A percentile compares a stretch with the other conserved stretches of the same genome.
Evolutionary conservation across 2,329 filamentous ascomycete species (phyloP).

Genomic region (Keithomyces neogunnii): DNA sequence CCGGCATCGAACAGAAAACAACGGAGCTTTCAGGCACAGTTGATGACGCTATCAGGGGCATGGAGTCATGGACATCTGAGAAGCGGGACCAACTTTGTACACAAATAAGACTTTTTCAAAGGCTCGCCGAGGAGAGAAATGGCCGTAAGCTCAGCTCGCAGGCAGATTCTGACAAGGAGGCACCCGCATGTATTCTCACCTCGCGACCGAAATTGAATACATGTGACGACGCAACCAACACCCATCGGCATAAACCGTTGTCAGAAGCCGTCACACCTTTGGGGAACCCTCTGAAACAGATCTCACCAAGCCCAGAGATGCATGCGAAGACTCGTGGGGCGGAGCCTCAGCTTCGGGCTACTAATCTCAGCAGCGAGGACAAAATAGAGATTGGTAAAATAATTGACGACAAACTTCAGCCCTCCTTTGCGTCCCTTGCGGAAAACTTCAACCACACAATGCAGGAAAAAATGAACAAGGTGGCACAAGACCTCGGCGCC

Average conservation of each 20-base stretch:
- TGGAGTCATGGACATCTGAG: no score
- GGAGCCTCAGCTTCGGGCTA: neutral
- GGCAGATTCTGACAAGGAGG: no score
- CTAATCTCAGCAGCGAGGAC: neutral
- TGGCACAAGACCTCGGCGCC: slow-evolving; percentile 6
- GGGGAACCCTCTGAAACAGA: neutral
- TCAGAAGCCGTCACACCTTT: neutral
- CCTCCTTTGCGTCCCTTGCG: neutral
- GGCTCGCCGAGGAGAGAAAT: neutral
- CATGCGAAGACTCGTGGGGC: neutral
- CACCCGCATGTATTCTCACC: neutral
- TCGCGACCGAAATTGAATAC: neutral
- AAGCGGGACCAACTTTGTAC: neutral
- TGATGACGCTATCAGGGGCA: neutral
- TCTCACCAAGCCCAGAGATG: neutral
- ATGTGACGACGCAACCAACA: neutral
- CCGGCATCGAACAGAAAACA: neutral
- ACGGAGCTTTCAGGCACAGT: neutral
- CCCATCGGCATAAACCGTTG: neutral
- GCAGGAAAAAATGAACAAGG: slow-evolving; percentile 6
- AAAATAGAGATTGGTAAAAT: neutral
- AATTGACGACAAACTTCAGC: slow-evolving; percentile 4
- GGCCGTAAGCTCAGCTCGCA: neutral
- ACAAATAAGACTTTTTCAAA: neutral
- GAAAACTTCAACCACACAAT: neutral